Base-by-base conservation (phyloP, 495 filamentous ascomycete genomes). In the Annulohypoxylon maeteangense region DNA sequence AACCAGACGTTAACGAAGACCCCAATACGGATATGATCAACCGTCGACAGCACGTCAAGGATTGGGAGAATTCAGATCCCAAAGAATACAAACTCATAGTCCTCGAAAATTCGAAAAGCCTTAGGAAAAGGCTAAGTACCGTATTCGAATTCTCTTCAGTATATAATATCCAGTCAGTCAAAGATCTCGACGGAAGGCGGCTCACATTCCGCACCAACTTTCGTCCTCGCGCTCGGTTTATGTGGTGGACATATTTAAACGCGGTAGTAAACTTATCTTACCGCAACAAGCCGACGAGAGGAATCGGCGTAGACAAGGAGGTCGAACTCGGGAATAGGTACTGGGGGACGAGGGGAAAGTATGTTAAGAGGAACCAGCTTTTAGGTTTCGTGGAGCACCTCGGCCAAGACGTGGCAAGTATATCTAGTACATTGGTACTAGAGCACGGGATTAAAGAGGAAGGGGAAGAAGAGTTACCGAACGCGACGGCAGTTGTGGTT, bases 141-240 rank as follows among this genome's bases (percentile, higher is more conserved):
- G 10, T 47, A 1, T 8, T 47, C 3, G 3, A 20, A 8, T 47
- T 1, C 42, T 7, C 42, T 1, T 7, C 2, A 18, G n/a, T 11
- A 4, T 51, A 51, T 6, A 29, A 27, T 29, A 51, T 51, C 48
- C 2, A 29, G 14, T 51, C 48, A 0, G 48, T 51, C 10, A 23
- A 51, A 31, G 48, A 63, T 0, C 34, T 53, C n/a, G 8, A 81
- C 48, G 47, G 48, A 32, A 22, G 61, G 11, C 47, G 61, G 6
- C 18, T 63, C 0, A 5, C 11, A 11, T 63, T 63, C 32, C 38
- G 27, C 1, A 56, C 62, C 1, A 34, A 54, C 36, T 48, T 47
- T 23, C 27, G 62, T 10, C 62, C 51, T 23, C 36, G 50, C 7
- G 38, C 50, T 16, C 11, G 62, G 0, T 65, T 47, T 54, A 54